Percentiles rank a stretch among this genome's conserved stretches.
Evolutionary conservation across 306 rosid genomes (phyloP).

Genomic region (Vigna unguiculata): DNA sequence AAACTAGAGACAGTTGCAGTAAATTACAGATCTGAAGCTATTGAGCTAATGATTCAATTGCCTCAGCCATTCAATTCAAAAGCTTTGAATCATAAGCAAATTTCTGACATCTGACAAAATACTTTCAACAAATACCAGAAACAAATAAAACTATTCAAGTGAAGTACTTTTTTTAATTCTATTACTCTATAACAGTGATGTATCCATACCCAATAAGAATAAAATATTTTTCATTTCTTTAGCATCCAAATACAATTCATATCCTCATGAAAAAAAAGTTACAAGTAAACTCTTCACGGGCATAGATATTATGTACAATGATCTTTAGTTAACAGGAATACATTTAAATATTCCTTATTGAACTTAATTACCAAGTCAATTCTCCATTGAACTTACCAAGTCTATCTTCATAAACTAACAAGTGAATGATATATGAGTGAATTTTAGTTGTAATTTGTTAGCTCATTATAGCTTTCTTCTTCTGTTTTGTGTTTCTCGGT

Average conservation of each 20-base stretch:
- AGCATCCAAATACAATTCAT: slow-evolving; percentile 13
- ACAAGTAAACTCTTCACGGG: not conserved
- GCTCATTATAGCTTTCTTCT: no score
- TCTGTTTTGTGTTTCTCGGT: no score
- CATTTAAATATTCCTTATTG: not conserved
- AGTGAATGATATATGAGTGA: not conserved
- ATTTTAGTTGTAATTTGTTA: no score
- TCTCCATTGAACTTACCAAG: slow-evolving; percentile 12
- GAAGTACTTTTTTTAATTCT: not conserved
- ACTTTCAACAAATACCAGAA: not conserved
- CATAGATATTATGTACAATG: slow-evolving; percentile 5
- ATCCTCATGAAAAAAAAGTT: not conserved
- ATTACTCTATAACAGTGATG: not conserved
- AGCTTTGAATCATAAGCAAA: slow-evolving; percentile 10
- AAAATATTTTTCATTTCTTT: not conserved
- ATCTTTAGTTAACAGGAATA: slow-evolving; percentile 17
- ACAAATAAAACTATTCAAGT: slow-evolving; percentile 9
- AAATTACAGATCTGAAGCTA: slow-evolving; percentile 5
- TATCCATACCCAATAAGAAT: not conserved
- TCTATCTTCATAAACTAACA: not conserved
- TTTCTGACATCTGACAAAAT: not conserved
- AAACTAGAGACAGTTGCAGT: slow-evolving; percentile 4
- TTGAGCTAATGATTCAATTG: not conserved
- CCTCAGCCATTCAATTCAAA: slow-evolving; percentile 5
- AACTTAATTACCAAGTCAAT: slow-evolving; percentile 5